Evolutionary conservation across 176 grass and related monocot species (phyloP).

Genomic region (Chloris gayana): DNA sequence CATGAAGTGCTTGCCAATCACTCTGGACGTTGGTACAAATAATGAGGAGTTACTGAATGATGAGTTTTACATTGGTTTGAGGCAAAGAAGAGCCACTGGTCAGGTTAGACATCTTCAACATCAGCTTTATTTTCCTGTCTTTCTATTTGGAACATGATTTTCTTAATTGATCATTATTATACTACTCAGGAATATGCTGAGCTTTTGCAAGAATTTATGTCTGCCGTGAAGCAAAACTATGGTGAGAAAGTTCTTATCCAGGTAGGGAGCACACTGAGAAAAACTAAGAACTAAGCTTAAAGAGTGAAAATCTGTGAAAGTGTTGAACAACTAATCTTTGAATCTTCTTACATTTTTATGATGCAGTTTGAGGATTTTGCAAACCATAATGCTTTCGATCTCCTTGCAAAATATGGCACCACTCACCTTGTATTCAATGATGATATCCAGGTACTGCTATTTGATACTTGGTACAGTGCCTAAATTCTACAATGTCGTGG

Average conservation of each 20-base stretch:
- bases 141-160: constrained; percentile 30
- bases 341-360: constrained; percentile 8
- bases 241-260: constrained; percentile 94
- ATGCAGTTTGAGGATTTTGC: constrained; percentile 96
- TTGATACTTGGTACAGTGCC: constrained; percentile 26
- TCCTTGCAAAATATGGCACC: constrained; percentile 84
- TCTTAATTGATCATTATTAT: constrained; percentile 22
- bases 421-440: constrained; percentile 98
- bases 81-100: constrained; percentile 81
- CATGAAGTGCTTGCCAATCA: constrained; percentile 94
- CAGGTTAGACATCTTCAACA: constrained; percentile 51
- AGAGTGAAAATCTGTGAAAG: constrained; percentile 22
- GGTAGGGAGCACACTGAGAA: constrained; percentile 39
- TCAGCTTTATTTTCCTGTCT: constrained; percentile 16
- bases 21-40: constrained; percentile 96
- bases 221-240: constrained; percentile 90
- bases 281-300: background rate
- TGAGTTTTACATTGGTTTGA: constrained; percentile 94
- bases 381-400: constrained; percentile 93
- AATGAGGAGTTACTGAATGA: constrained; percentile 79
- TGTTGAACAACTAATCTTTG: background rate
- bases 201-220: constrained; percentile 88
- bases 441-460: constrained; percentile 83
- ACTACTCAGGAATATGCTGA: constrained; percentile 76
- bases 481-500: background rate